Base-by-base conservation (phyloP, 2,329 filamentous ascomycete genomes). In the Geoglossum cookeanum region DNA sequence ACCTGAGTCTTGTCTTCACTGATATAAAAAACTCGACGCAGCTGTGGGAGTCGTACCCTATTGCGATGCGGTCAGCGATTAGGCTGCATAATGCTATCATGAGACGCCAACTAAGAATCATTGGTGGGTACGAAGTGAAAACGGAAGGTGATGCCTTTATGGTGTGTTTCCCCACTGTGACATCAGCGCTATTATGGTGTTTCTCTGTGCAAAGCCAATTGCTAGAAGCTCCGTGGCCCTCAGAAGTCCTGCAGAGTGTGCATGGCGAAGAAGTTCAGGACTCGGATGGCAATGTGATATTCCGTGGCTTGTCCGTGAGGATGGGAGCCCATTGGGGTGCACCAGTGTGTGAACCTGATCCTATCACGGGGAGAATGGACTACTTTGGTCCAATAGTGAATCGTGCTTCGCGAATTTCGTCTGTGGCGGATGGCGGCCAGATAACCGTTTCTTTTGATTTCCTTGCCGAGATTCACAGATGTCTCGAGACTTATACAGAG, bases 361-460 rank as follows among this genome's bases (percentile, higher is more conserved):
- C 92, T 0, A 90, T 98, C 55, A 98, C 92, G 1, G 85, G 90
- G 58, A 88, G 92, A 61, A 98, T 98, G 92, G 92, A 98, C 65
- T 98, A 98, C 72, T 98, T 97, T 67, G 92, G 92, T 0, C 92
- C 92, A 13, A 98, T 98, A 89, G 92, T 98, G 65, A 98, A 98
- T 71, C 90, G 94, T 66, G 88, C 92, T 0, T 85, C 92, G 15
- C 85, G 92, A 72, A 94, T 98, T 62, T 92, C 88, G 5, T 85
- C 87, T 27, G 90, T 95, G 48, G 92, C 92, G 39, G 92, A 98
- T 67, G 92, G 92, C 60, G 92, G 92, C 0, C 91, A 98, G 68
- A 96, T 97, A 62, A 92, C 91, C 0, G 92, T 97, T 1, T 96
- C 90, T 0, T 89, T 89, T 1, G 92, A 98, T 68, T 97, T 97